Percentiles rank a stretch among this genome's conserved stretches.
These are phyloP conservation scores for Sodiomyces alkalinus DNA, from an alignment of 2,329 filamentous ascomycete genomes.

Conservation along the genomic window DNA sequence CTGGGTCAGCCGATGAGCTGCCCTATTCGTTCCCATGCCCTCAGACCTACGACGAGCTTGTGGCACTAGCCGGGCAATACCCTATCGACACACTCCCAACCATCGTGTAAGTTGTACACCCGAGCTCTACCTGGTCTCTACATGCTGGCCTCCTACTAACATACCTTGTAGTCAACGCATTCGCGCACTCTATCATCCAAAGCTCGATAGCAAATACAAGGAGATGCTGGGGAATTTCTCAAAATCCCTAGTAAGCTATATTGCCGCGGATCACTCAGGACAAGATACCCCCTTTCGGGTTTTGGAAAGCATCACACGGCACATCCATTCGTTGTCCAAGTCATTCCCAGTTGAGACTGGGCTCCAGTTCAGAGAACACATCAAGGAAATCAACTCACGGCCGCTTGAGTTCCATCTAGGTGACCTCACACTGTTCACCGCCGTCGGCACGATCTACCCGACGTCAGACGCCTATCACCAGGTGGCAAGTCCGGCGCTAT, in stretches of 20 bases:
- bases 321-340: slow-evolving; percentile 85
- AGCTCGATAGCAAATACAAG: slow-evolving; percentile 74
- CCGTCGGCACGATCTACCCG: slow-evolving; percentile 72
- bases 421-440: slow-evolving; percentile 72
- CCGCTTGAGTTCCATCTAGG: slow-evolving; percentile 42
- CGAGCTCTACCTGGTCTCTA: too few relatives aligned
- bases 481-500: slow-evolving; percentile 77
- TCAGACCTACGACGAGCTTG: slow-evolving; percentile 57
- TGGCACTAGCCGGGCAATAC: slow-evolving; percentile 48
- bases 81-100: slow-evolving; percentile 52
- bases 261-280: slow-evolving; percentile 17
- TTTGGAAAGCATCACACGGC: slow-evolving; percentile 69
- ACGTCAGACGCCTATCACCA: slow-evolving; percentile 97
- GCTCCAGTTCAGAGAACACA: slow-evolving; percentile 58
- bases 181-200: slow-evolving; percentile 80
- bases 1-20: slow-evolving; percentile 26
- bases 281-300: slow-evolving; percentile 42
- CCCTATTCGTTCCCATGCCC: slow-evolving; percentile 83
- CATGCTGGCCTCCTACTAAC: too few relatives aligned
- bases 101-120: too few relatives aligned
- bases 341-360: slow-evolving; percentile 67
- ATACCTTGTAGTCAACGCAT: too few relatives aligned
- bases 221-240: slow-evolving; percentile 59
- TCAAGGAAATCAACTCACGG: slow-evolving; percentile 40
- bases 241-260: slow-evolving; percentile 46